Percentiles rank a stretch among this genome's conserved stretches.
Evolutionary conservation across 768 basidiomycete species (phyloP).

Genomic region (Scleroderma citrinum): DNA sequence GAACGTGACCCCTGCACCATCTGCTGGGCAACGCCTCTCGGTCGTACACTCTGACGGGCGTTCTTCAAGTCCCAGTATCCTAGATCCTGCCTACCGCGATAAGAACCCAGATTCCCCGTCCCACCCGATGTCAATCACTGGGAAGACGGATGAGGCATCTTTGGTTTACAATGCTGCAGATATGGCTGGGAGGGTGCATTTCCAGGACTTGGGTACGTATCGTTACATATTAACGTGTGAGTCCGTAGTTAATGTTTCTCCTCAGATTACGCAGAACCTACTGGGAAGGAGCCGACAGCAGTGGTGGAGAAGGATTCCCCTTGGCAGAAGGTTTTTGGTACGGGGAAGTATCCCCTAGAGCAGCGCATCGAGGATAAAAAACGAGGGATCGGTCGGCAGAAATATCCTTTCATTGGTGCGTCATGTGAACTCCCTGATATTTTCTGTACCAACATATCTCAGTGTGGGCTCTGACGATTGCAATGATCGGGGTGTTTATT

Average conservation of each 20-base stretch:
- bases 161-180: slow-evolving; percentile 45
- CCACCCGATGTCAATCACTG: slow-evolving; percentile 13
- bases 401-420: slow-evolving; percentile 71
- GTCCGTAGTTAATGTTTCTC: slow-evolving; percentile 3
- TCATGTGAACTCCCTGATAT: slow-evolving; percentile 2
- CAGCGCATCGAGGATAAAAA: slow-evolving; percentile 87
- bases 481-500: slow-evolving; percentile 74
- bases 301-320: slow-evolving; percentile 37
- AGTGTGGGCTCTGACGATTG: slow-evolving; percentile 61
- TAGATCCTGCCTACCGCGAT: slow-evolving; percentile 18
- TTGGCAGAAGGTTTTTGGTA: slow-evolving; percentile 38
- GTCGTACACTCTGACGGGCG: slow-evolving; percentile 13
- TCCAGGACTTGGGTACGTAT: slow-evolving; percentile 49
- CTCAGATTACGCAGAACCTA: slow-evolving; percentile 67
- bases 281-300: slow-evolving; percentile 17
- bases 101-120: slow-evolving; percentile 10
- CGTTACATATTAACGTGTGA: not conserved
- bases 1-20: slow-evolving; percentile 10
- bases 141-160: slow-evolving; percentile 26
- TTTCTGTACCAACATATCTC: slow-evolving; percentile 4
- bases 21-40: slow-evolving; percentile 9
- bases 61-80: slow-evolving; percentile 3
- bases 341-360: slow-evolving; percentile 55
- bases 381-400: slow-evolving; percentile 78
- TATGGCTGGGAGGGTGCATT: slow-evolving; percentile 33